Conservation (phyloP, 305 asterid species). For the Stenogyne calaminthoides region DNA sequence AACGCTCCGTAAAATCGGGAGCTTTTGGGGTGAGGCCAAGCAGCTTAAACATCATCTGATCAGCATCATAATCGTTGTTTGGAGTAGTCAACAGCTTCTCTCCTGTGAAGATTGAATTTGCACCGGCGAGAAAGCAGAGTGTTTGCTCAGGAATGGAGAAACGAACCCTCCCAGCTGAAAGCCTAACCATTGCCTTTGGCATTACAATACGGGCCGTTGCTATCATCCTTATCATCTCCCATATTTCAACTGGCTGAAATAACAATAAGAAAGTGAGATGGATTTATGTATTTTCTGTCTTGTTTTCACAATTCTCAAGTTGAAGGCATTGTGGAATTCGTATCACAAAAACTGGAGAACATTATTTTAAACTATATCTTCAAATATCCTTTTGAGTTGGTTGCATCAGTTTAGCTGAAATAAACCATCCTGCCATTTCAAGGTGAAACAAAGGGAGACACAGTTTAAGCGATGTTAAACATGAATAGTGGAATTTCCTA, state of each 20-base stretch:
- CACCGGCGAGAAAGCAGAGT: conserved; percentile 97
- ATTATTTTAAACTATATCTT: not conserved
- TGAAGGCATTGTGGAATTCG: not conserved
- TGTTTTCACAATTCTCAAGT: not conserved
- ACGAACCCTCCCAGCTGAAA: conserved; percentile 95
- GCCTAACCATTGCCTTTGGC: conserved; percentile 99
- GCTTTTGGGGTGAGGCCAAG: conserved; percentile 95
- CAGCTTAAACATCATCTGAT: conserved; percentile 82
- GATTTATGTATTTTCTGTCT: not conserved
- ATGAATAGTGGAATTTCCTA: not conserved
- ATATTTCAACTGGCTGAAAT: conserved; percentile 92
- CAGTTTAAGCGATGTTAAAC: not conserved
- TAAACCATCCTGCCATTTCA: not conserved
- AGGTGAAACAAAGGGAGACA: not conserved
- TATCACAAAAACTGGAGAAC: not conserved
- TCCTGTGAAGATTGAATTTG: conserved; percentile 95
- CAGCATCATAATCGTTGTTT: conserved; percentile 87
- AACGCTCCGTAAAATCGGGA: conserved; percentile 60
- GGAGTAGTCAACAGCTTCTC: conserved; percentile 96
- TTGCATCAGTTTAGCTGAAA: not conserved
- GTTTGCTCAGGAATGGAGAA: conserved; percentile 95
- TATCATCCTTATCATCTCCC: conserved; percentile 99
- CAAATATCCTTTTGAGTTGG: too few relatives aligned
- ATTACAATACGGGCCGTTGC: conserved; percentile 91
- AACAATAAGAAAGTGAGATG: conserved; percentile 29